A percentile compares a stretch with the other conserved stretches of the same genome.
These are phyloP conservation scores for Phylloporus rhodoxanthus DNA, from an alignment of 768 basidiomycete genomes.

Conservation along the genomic window DNA sequence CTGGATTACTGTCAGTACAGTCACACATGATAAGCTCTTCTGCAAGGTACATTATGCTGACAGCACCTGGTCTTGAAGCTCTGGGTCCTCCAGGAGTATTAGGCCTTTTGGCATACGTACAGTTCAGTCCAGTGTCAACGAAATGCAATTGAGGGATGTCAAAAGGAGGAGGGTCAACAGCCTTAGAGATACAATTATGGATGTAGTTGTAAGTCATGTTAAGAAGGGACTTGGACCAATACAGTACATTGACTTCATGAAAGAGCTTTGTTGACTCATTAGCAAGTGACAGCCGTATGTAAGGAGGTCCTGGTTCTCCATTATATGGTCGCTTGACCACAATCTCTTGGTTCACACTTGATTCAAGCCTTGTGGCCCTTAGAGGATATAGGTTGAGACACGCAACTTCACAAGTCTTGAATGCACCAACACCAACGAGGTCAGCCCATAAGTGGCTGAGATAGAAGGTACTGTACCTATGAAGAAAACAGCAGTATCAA, in stretches of 20 bases:
- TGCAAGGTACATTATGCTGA: background rate
- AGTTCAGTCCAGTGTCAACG: background rate
- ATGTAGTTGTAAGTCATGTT: background rate
- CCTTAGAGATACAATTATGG: background rate
- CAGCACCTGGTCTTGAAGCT: background rate
- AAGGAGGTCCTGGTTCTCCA: background rate
- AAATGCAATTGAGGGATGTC: background rate
- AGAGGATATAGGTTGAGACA: background rate
- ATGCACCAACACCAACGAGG: background rate
- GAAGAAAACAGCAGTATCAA: background rate
- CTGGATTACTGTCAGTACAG: background rate
- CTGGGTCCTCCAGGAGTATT: background rate
- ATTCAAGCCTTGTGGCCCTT: background rate
- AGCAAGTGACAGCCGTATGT: background rate
- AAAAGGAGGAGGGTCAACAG: background rate
- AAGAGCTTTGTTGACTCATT: background rate
- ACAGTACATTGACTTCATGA: background rate
- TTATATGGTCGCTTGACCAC: background rate
- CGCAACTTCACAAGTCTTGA: background rate
- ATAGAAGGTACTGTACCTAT: background rate
- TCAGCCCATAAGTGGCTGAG: background rate
- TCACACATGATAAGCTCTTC: conserved; percentile 3
- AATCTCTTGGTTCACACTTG: background rate
- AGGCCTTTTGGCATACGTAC: background rate
- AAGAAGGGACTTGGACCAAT: background rate